Evolutionary conservation across 768 basidiomycete species (phyloP), one percentile per base, ranked within the genome.

Genomic region (Gautieria morchelliformis): DNA sequence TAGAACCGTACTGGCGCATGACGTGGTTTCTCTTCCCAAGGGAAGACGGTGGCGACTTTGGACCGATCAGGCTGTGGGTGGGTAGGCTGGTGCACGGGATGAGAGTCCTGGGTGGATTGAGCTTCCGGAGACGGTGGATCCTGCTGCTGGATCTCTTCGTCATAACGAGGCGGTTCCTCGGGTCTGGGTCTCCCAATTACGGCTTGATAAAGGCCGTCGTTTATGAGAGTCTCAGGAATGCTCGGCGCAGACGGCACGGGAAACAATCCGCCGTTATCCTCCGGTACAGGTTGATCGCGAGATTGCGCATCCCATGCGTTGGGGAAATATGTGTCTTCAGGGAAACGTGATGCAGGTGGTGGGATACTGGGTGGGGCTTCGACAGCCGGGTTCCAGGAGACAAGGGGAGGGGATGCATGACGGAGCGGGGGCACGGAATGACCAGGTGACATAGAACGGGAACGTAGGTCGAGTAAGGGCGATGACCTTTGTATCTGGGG

Each of bases 1-100:
- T 91, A 91, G 33, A 87, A 79, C 53, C 90, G 85, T 27, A 75
- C 76, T 14, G 89, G 89, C 61, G 76, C 62, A 49, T 74, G 77
- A 33, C 87, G 81, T 12, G 80, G 84, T 63, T 80, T 79, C 58
- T 83, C 79, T 67, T 99, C 95, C 95, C 95, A 99, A n/a, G 95
- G 93, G 69, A 99, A 98, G 35, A 96, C 75, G 35, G 78, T 73
- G 59, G 84, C 85, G 20, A 94, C 80, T 64, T 88, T 88, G 24
- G 70, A 71, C 27, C 74, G 78, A 66, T 93, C 89, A 4, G 93
- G 90, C 61, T 75, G 78, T 6, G 79, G 78, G 12, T 72, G 70
- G 15, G 67, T 63, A 11, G 74, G 72, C 32, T 67, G 61, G n/a
- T 68, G 63, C n/a, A 24, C 45, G 56, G 19, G 56, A 24, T 41